Evolutionary conservation across 768 basidiomycete genomes (phyloP).

Genomic region (Tricholoma bakamatsutake): DNA sequence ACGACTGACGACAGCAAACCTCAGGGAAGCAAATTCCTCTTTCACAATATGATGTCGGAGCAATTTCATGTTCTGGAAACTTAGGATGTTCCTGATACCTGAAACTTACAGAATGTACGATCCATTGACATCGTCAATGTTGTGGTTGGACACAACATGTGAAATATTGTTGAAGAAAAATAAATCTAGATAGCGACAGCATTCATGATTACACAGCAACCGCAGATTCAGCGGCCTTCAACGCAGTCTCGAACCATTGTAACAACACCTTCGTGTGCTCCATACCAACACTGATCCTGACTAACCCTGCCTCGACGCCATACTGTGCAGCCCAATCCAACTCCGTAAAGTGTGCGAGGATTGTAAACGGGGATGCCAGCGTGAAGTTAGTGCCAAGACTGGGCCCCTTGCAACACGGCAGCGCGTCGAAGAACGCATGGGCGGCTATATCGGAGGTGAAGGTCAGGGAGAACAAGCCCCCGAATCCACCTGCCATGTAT

Average conservation of each 20-base stretch:
- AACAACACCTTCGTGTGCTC: slow-evolving; percentile 62
- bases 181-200: background rate
- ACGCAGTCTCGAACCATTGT: slow-evolving; percentile 52
- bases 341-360: slow-evolving; percentile 87
- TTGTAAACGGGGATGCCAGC: slow-evolving; percentile 87
- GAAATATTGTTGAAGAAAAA: slow-evolving; percentile 26
- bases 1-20: too few relatives aligned
- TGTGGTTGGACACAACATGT: slow-evolving; percentile 41
- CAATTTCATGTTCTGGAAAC: background rate
- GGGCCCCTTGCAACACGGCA: slow-evolving; percentile 86
- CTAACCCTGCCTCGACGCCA: slow-evolving; percentile 79
- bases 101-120: background rate
- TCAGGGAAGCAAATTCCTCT: too few relatives aligned
- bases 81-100: background rate
- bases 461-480: slow-evolving; percentile 82
- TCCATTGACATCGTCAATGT: background rate
- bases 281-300: slow-evolving; percentile 89
- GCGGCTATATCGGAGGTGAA: slow-evolving; percentile 70
- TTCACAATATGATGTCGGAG: background rate
- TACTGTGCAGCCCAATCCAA: slow-evolving; percentile 87
- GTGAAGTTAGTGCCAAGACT: slow-evolving; percentile 95
- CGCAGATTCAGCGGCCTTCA: slow-evolving; percentile 65
- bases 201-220: background rate
- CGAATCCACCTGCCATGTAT: slow-evolving; percentile 52
- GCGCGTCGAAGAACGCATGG: slow-evolving; percentile 75